Evolutionary conservation across 2,329 filamentous ascomycete species (phyloP), one percentile per base, ranked within the genome.

Genomic region (Nigrospora sphaerica): DNA sequence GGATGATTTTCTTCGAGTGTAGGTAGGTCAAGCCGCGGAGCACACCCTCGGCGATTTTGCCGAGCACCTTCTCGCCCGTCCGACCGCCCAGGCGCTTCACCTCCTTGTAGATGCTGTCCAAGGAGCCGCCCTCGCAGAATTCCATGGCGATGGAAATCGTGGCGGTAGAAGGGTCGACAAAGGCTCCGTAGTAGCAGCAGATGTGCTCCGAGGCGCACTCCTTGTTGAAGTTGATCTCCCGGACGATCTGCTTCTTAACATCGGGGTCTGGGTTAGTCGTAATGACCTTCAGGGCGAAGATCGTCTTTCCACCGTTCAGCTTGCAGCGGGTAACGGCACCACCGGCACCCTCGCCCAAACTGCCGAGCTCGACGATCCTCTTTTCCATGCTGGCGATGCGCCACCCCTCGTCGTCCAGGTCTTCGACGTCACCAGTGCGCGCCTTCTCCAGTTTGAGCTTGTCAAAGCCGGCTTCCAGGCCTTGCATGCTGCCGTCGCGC

Each of bases 101-200:
- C 68, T 98, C 93, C 55, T 88, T 88, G 73, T 98, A 98, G 54
- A 98, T 93, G 62, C 88, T 93, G 70, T 98, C 91, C 17, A 98
- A 78, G 40, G 89, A 95, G 45, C 93, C 93, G 48, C 93, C 93
- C 68, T 97, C 93, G 63, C 93, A 98, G 60, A 95, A 97, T 64
- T 98, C 93, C 93, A 98, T 98, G 47, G 90, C 91, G 61, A 98
- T 98, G 41, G 89, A 95, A 55, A 98, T 97, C 41, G 92, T 97
- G 43, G 91, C 89, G 11, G 89, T 95, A n/a, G 89, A 86, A 48
- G 93, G 87, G 62, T 98, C 92, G 63, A 95, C 88, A 64, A 97
- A 98, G 36, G 92, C 92, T 52, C 93, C 93, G 60, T 96, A 98
- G 70, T 98, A 98, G 52, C 86, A 83, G 69, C 93, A 98, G 59